Percentiles rank a stretch among this genome's conserved stretches.
These are phyloP conservation scores for Lentinus tigrinus DNA, from an alignment of 768 basidiomycete species.

Conservation along the genomic window DNA sequence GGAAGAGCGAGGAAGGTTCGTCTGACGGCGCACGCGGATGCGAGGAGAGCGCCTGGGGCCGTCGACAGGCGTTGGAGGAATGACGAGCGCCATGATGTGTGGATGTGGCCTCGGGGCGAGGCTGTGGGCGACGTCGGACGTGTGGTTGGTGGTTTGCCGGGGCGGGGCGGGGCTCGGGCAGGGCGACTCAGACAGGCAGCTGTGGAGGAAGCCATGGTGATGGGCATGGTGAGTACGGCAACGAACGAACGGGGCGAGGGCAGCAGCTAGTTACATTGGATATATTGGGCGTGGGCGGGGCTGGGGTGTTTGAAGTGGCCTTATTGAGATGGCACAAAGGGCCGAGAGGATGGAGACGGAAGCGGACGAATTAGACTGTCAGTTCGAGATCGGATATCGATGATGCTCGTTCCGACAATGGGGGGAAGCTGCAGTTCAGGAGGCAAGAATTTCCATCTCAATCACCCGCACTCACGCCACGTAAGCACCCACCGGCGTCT, in stretches of 20 bases:
- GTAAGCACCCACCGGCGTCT: neutral
- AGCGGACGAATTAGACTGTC: slow-evolving; percentile 3
- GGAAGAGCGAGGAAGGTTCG: neutral
- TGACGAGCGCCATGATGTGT: neutral
- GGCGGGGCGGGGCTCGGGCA: too few species aligned
- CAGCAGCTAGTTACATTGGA: neutral
- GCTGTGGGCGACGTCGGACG: neutral
- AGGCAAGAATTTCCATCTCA: neutral
- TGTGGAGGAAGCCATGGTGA: neutral
- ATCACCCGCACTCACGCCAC: neutral
- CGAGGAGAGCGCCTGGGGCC: slow-evolving; percentile 1
- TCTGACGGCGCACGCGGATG: slow-evolving; percentile 1
- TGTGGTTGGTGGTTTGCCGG: neutral
- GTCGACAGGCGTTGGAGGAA: neutral
- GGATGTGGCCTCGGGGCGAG: neutral
- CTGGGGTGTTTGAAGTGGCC: neutral
- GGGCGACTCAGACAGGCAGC: too few species aligned
- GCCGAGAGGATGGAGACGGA: slow-evolving; percentile 1
- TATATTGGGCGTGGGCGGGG: neutral
- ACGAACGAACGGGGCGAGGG: neutral
- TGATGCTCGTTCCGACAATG: slow-evolving; percentile 5
- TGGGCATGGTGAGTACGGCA: neutral
- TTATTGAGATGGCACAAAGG: neutral
- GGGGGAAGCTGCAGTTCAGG: neutral
- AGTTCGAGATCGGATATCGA: neutral